phyloP scores from a whole-genome alignment of 352 stramenopile species.

The Phytophthora gonapodyides region DNA sequence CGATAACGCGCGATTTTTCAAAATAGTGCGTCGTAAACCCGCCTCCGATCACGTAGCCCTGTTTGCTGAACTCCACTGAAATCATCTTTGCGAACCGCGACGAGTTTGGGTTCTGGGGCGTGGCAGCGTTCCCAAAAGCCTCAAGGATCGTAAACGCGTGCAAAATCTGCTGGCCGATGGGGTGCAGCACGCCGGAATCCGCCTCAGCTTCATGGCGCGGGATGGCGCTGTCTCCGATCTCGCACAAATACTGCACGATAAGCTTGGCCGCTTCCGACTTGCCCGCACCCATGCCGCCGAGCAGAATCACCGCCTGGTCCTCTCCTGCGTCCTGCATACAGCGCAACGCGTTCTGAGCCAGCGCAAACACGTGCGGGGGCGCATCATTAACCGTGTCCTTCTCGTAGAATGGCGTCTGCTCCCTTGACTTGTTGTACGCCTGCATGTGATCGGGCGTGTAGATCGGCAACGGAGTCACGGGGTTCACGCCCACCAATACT shows the following conservation, averaged over 20 bases:
- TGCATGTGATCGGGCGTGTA: constrained; percentile 88
- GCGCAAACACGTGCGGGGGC: constrained; percentile 75
- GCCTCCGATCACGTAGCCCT: constrained; percentile 78
- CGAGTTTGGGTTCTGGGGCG: constrained; percentile 67
- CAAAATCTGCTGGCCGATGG: constrained; percentile 82
- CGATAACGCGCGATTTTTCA: constrained; percentile 85
- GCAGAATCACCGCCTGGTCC: constrained; percentile 78
- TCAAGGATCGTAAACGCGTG: constrained; percentile 84
- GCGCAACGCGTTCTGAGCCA: constrained; percentile 77
- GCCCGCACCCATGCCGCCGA: constrained; percentile 72
- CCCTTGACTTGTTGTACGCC: constrained; percentile 70
- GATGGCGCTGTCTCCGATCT: constrained; percentile 66
- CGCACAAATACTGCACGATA: constrained; percentile 83
- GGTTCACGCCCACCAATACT: constrained; percentile 77
- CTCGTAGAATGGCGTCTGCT: constrained; percentile 58
- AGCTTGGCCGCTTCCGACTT: constrained; percentile 85
- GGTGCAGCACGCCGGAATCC: constrained; percentile 62
- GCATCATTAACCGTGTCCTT: constrained; percentile 64
- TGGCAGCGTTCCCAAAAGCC: constrained; percentile 71
- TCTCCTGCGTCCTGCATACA: constrained; percentile 81
- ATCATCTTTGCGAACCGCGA: constrained; percentile 87
- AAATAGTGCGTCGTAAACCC: constrained; percentile 85
- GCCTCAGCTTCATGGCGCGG: constrained; percentile 41
- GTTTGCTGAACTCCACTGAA: constrained; percentile 80
- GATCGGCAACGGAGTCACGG: constrained; percentile 68